These are phyloP conservation scores for Nematodospora anomalae DNA, from an alignment of 1,139 yeast species.

Conservation along the genomic window DNA sequence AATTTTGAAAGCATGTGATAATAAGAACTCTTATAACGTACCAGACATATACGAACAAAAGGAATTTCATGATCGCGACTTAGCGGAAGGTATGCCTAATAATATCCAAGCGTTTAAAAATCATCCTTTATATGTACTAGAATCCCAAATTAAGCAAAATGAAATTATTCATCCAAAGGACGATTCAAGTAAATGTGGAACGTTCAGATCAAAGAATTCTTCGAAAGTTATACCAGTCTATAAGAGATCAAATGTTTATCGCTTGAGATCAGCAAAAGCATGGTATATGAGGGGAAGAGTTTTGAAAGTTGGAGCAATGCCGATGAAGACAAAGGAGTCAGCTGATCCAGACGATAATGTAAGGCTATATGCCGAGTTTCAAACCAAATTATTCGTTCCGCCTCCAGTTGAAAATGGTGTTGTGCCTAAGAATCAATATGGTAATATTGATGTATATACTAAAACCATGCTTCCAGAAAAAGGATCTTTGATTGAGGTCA, in stretches of 20 bases:
- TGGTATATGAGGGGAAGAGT: constrained; percentile 87
- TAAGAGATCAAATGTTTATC: constrained; percentile 62
- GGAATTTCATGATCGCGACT: constrained; percentile 66
- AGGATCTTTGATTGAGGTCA: constrained; percentile 54
- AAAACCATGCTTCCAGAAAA: constrained; percentile 83
- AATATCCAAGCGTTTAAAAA: constrained; percentile 78
- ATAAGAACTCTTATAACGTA: constrained; percentile 34
- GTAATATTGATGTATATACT: constrained; percentile 78
- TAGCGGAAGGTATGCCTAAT: constrained; percentile 85
- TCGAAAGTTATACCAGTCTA: constrained; percentile 56
- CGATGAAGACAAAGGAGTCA: constrained; percentile 47
- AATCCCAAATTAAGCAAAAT: constrained; percentile 66
- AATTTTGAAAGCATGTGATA: constrained; percentile 34
- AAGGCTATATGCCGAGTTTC: constrained; percentile 68
- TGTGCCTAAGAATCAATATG: constrained; percentile 73
- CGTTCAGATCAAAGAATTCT: constrained; percentile 45
- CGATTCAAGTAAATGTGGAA: constrained; percentile 61
- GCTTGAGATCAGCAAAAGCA: constrained; percentile 69
- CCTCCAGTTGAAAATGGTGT: constrained; percentile 63
- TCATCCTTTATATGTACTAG: constrained; percentile 87
- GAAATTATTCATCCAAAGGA: constrained; percentile 73
- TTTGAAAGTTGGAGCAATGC: constrained; percentile 67
- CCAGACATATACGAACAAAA: constrained; percentile 69
- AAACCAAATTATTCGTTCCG: constrained; percentile 70
- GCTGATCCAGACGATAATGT: constrained; percentile 49